Evolutionary conservation across 805 yeast species (phyloP).

Genomic region (Pichia eremophila): DNA sequence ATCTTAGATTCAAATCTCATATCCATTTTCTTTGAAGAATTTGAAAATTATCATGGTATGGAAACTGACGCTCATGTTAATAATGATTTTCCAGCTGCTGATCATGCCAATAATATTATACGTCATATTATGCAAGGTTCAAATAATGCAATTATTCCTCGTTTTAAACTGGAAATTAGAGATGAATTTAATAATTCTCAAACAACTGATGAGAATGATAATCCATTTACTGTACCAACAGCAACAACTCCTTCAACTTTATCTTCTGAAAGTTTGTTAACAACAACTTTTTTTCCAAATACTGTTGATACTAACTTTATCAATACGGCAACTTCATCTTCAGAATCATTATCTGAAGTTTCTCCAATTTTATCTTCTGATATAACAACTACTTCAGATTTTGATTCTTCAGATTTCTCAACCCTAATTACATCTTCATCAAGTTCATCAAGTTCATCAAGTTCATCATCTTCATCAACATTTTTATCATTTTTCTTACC

Average conservation of each 20-base stretch:
- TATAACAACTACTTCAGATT: slow-evolving; percentile 3
- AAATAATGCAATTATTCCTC: slow-evolving; percentile 21
- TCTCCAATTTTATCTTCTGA: slow-evolving; percentile 4
- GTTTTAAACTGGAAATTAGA: slow-evolving; percentile 19
- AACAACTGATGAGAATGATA: neutral
- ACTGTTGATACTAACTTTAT: neutral
- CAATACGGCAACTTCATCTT: neutral
- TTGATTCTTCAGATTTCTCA: neutral
- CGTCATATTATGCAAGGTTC: slow-evolving; percentile 17
- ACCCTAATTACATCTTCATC: slow-evolving; percentile 4
- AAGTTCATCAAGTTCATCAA: neutral
- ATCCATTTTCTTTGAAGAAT: neutral
- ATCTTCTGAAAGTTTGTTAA: too few species aligned
- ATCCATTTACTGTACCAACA: neutral
- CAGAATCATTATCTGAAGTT: neutral
- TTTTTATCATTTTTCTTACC: neutral
- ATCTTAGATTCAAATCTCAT: neutral
- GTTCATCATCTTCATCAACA: slow-evolving; percentile 1
- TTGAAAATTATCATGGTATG: neutral
- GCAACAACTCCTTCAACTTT: neutral
- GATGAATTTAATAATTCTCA: slow-evolving; percentile 6
- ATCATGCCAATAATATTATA: slow-evolving; percentile 15
- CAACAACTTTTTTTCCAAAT: neutral
- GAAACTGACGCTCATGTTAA: neutral
- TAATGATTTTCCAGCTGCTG: neutral